Percentiles rank a stretch among this genome's conserved stretches.
Conservation (phyloP, 1,139 yeast genomes). For the Ogataea hybrid region DNA sequence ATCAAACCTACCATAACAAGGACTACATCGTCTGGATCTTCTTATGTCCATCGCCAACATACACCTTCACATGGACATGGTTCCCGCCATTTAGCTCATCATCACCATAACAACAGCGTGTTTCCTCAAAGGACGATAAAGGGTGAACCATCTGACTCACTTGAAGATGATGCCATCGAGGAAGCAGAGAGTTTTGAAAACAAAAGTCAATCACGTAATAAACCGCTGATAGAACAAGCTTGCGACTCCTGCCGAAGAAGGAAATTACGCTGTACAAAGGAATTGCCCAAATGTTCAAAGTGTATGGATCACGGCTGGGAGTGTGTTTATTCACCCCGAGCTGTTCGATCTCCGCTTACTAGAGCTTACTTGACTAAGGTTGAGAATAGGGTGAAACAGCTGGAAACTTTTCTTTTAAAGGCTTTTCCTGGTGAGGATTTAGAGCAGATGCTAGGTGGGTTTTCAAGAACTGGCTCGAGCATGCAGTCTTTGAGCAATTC, state of each 20-base stretch:
- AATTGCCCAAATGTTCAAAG: slow-evolving; percentile 72
- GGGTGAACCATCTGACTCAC: slow-evolving; percentile 1
- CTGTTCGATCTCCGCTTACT: slow-evolving; percentile 77
- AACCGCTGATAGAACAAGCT: slow-evolving; percentile 32
- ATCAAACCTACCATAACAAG: not conserved
- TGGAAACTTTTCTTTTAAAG: slow-evolving; percentile 52
- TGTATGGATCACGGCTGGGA: slow-evolving; percentile 72
- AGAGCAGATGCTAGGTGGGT: slow-evolving; percentile 35
- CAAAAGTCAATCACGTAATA: not conserved
- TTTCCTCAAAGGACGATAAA: slow-evolving; percentile 13
- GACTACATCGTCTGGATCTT: slow-evolving; percentile 8
- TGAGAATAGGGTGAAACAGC: slow-evolving; percentile 56
- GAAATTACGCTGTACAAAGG: slow-evolving; percentile 58
- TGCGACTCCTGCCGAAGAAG: slow-evolving; percentile 62
- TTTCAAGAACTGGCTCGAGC: slow-evolving; percentile 15
- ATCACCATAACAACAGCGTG: slow-evolving; percentile 14
- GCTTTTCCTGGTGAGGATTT: slow-evolving; percentile 40
- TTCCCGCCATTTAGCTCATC: slow-evolving; percentile 18
- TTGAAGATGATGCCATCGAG: slow-evolving; percentile 7
- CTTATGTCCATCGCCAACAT: slow-evolving; percentile 23
- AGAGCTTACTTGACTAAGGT: slow-evolving; percentile 78
- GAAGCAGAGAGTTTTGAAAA: slow-evolving; percentile 3
- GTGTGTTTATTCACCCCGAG: slow-evolving; percentile 70
- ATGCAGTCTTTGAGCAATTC: slow-evolving; percentile 12
- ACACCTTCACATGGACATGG: slow-evolving; percentile 20